A percentile compares a stretch with the other conserved stretches of the same genome.
phyloP scores from a whole-genome alignment of 2,329 filamentous ascomycete species.

The Xylariaceae sp. region DNA sequence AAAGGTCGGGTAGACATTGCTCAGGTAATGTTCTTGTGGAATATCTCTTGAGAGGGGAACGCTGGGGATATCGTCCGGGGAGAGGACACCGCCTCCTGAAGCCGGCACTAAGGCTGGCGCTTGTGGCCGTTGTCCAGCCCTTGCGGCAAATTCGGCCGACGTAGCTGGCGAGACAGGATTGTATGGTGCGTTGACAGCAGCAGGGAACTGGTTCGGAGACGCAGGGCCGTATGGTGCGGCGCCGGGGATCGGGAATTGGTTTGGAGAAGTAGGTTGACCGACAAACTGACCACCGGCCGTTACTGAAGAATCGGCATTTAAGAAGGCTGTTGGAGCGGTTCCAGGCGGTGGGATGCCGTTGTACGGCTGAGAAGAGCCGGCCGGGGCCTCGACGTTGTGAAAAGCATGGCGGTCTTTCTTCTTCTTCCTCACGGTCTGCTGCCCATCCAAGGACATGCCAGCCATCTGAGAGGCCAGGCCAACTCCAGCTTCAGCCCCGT shows the following conservation, averaged over 20 bases:
- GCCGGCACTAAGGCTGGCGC: conserved; percentile 50
- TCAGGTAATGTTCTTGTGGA: conserved; percentile 77
- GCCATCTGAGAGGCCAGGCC: conserved; percentile 70
- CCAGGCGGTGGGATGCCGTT: conserved; percentile 61
- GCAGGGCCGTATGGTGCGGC: conserved; percentile 17
- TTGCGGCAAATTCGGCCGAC: conserved; percentile 45
- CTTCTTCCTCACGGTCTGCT: conserved; percentile 59
- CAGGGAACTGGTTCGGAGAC: conserved; percentile 59
- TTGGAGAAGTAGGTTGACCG: conserved; percentile 33
- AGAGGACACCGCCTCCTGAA: conserved; percentile 69
- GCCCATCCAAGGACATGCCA: conserved; percentile 62
- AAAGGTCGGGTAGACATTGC: conserved; percentile 89
- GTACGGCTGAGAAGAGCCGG: conserved; percentile 63
- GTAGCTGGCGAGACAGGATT: conserved; percentile 41
- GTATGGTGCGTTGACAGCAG: conserved; percentile 51
- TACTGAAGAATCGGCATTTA: conserved; percentile 52
- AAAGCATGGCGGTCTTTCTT: conserved; percentile 96
- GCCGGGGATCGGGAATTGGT: conserved; percentile 22
- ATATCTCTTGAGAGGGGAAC: conserved; percentile 80
- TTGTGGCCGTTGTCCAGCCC: conserved; percentile 35
- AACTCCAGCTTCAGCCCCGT: conserved; percentile 41
- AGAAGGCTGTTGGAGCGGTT: conserved; percentile 52
- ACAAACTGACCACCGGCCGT: conserved; percentile 44
- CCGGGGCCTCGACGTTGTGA: conserved; percentile 73
- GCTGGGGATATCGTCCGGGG: conserved; percentile 89